Evolutionary conservation across 129 eudicot species (phyloP).

Genomic region (Sambucus nigra): DNA sequence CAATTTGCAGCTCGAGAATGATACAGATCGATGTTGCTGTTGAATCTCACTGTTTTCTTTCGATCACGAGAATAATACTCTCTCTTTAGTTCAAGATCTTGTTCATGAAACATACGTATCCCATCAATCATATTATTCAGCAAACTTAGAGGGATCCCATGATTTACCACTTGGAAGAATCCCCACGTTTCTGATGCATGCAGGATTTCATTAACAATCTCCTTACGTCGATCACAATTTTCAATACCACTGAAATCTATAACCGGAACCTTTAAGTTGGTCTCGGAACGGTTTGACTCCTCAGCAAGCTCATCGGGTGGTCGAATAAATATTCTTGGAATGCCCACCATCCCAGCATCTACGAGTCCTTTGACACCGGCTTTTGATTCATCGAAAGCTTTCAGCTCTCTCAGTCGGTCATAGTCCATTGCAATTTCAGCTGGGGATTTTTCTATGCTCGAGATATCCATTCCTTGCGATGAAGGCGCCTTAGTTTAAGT

Average conservation of each 20-base stretch:
- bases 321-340: slow-evolving; percentile 43
- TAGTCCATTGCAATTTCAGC: slow-evolving; percentile 8
- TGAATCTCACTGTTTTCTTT: slow-evolving; percentile 17
- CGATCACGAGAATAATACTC: slow-evolving; percentile 26
- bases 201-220: slow-evolving; percentile 20
- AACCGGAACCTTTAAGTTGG: slow-evolving; percentile 22
- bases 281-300: slow-evolving; percentile 7
- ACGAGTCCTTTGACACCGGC: slow-evolving; percentile 50
- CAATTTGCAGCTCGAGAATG: slow-evolving; percentile 31
- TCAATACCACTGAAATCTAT: slow-evolving; percentile 21
- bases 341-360: slow-evolving; percentile 30
- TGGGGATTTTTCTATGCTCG: background rate
- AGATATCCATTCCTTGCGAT: slow-evolving; percentile 7
- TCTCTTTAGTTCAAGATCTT: slow-evolving; percentile 28
- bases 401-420: slow-evolving; percentile 27
- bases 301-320: slow-evolving; percentile 23
- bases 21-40: slow-evolving; percentile 25
- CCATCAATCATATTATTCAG: slow-evolving; percentile 27
- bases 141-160: slow-evolving; percentile 21
- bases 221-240: slow-evolving; percentile 6
- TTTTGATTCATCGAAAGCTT: slow-evolving; percentile 39
- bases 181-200: slow-evolving; percentile 36
- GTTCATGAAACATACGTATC: slow-evolving; percentile 33
- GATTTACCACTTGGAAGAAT: slow-evolving; percentile 41
- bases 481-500: background rate